Evolutionary conservation across 1,284 basidiomycete genomes (phyloP).

Genomic region (Microstroma glucosiphilum): DNA sequence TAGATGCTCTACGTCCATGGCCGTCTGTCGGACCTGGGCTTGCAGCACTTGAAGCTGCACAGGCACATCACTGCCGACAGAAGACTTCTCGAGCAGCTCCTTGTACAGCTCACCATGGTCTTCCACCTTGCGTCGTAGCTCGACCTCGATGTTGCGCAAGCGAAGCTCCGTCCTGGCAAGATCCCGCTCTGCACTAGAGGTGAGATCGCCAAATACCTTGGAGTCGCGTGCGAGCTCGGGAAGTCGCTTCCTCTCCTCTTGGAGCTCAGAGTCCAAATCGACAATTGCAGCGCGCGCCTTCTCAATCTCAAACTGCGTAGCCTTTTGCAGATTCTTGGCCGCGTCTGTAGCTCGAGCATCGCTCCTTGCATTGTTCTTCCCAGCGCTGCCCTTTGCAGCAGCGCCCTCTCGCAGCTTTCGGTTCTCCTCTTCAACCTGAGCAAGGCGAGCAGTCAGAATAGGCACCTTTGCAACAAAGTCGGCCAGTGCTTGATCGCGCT

Average conservation of each 20-base stretch:
- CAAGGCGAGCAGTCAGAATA: not conserved
- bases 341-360: not conserved
- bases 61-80: constrained; percentile 11
- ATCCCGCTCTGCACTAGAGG: constrained; percentile 7
- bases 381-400: not conserved
- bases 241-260: constrained; percentile 8
- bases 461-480: constrained; percentile 1
- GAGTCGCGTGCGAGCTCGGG: not conserved
- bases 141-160: constrained; percentile 5
- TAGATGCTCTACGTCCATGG: constrained; percentile 23
- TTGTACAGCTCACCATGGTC: constrained; percentile 26
- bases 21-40: constrained; percentile 21
- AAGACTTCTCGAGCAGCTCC: constrained; percentile 22
- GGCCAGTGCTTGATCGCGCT: constrained; percentile 4
- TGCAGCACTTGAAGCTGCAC: constrained; percentile 22
- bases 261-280: constrained; percentile 8
- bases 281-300: constrained; percentile 9
- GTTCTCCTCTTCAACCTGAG: constrained; percentile 11
- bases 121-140: constrained; percentile 10
- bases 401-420: constrained; percentile 5
- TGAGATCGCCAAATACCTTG: not conserved
- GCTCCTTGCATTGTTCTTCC: not conserved
- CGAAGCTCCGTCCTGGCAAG: constrained; percentile 6
- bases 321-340: constrained; percentile 9
- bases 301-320: constrained; percentile 8